Conservation (phyloP, 176 grass and related monocot species). For the Juncus effusus region DNA sequence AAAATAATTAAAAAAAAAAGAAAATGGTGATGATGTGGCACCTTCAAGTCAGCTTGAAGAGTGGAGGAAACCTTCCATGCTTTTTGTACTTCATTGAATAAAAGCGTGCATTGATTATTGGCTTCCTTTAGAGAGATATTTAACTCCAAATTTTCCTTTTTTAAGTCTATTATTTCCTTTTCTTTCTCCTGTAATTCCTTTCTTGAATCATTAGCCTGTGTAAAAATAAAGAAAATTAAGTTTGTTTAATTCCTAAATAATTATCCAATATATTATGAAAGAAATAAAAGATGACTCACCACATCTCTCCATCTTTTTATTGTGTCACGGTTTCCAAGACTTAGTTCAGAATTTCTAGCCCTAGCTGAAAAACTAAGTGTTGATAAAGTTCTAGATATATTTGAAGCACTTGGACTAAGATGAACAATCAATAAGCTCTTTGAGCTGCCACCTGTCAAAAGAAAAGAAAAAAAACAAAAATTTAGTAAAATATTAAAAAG, state of each 20-base stretch:
- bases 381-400: conserved; percentile 83
- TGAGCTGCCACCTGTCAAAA: conserved; percentile 62
- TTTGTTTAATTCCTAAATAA: conserved; percentile 8
- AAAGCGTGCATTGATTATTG: conserved; percentile 71
- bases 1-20: conserved; percentile 20
- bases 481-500: background rate
- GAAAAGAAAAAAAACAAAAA: conserved; percentile 19
- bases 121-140: conserved; percentile 84
- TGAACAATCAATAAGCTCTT: conserved; percentile 91
- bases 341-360: conserved; percentile 93
- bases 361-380: conserved; percentile 85
- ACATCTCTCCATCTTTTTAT: conserved; percentile 99
- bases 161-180: conserved; percentile 73
- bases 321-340: conserved; percentile 97
- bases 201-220: conserved; percentile 94
- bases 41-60: conserved; percentile 88
- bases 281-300: conserved; percentile 45
- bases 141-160: conserved; percentile 64
- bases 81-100: conserved; percentile 94
- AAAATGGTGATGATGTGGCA: conserved; percentile 26
- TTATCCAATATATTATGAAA: background rate
- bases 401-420: conserved; percentile 81
- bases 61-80: conserved; percentile 86
- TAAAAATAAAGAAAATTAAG: conserved; percentile 29
- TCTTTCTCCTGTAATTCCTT: conserved; percentile 93